Conservation (phyloP, 441 rosid genomes). For the Omphalea diandra region DNA sequence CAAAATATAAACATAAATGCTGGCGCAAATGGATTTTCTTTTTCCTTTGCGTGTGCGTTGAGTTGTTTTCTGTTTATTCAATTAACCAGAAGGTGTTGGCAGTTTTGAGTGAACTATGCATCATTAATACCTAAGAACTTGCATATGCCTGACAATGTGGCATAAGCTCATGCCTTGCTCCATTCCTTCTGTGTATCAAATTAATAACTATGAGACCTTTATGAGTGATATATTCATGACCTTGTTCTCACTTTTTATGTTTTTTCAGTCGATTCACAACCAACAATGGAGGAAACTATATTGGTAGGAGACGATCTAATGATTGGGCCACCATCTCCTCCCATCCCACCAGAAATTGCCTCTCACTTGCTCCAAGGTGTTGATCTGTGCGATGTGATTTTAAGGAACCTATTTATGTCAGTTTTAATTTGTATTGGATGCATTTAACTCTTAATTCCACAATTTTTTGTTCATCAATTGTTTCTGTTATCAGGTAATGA, state of each 20-base stretch:
- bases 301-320: conserved; percentile 92
- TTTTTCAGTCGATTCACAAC: conserved; percentile 86
- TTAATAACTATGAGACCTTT: background rate
- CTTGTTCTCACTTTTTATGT: conserved; percentile 22
- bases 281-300: conserved; percentile 93
- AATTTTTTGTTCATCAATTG: background rate
- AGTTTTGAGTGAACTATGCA: too few relatives aligned
- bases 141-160: background rate
- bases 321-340: conserved; percentile 92
- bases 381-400: conserved; percentile 73
- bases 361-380: conserved; percentile 90
- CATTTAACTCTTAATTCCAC: background rate
- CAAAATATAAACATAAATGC: background rate
- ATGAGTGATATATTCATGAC: conserved; percentile 7
- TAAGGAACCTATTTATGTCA: conserved; percentile 89
- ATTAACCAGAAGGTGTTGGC: too few relatives aligned
- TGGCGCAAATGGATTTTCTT: background rate
- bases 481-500: background rate
- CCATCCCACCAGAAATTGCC: conserved; percentile 90
- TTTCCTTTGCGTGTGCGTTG: background rate
- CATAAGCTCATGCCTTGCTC: background rate
- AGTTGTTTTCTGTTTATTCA: background rate
- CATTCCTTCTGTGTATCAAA: background rate
- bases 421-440: conserved; percentile 25
- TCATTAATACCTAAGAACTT: background rate